These are phyloP conservation scores for Scleromitrula shiraiana DNA, from an alignment of 2,329 filamentous ascomycete genomes.

Conservation along the genomic window DNA sequence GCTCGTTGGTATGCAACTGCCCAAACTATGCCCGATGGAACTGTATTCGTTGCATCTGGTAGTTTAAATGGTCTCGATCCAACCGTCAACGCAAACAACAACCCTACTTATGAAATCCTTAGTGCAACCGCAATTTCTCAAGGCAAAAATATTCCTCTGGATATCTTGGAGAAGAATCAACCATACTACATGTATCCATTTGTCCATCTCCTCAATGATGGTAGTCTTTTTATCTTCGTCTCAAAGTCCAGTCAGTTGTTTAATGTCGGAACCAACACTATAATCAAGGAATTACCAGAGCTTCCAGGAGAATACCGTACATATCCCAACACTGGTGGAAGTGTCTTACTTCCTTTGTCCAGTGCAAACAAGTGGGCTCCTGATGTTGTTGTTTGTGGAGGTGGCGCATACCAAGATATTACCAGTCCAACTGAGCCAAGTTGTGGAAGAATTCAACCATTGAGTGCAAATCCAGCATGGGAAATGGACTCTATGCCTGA, in stretches of 20 bases:
- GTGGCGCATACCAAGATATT: conserved; percentile 51
- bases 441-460: conserved; percentile 47
- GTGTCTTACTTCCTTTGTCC: conserved; percentile 45
- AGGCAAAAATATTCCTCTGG: conserved; percentile 41
- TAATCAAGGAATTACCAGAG: conserved; percentile 41
- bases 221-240: conserved; percentile 48
- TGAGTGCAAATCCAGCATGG: conserved; percentile 42
- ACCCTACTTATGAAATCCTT: conserved; percentile 56
- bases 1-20: conserved; percentile 54
- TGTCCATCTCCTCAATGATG: conserved; percentile 49
- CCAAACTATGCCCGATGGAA: conserved; percentile 49
- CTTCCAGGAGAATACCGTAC: conserved; percentile 49
- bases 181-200: conserved; percentile 61
- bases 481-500: conserved; percentile 51
- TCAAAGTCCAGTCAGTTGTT: conserved; percentile 49
- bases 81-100: conserved; percentile 47
- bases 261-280: conserved; percentile 38
- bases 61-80: conserved; percentile 51
- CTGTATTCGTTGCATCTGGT: conserved; percentile 52
- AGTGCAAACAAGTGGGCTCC: conserved; percentile 44
- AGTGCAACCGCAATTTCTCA: conserved; percentile 38
- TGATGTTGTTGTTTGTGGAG: conserved; percentile 50
- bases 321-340: conserved; percentile 53
- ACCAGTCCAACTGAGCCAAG: conserved; percentile 49
- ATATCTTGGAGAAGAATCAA: conserved; percentile 48